Conservation (phyloP, 208 protist genomes). For the Balamuthia mandrillaris region DNA sequence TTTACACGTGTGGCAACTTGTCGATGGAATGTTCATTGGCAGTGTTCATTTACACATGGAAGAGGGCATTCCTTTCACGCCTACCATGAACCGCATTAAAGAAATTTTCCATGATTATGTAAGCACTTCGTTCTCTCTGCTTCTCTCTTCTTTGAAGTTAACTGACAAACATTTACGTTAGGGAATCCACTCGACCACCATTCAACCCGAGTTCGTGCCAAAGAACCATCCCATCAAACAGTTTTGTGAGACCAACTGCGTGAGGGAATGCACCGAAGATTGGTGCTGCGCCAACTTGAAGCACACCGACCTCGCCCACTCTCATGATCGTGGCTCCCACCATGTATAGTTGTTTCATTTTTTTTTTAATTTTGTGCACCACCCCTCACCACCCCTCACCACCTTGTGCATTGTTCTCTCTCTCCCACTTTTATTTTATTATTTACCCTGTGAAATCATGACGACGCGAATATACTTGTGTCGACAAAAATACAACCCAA, state of each 20-base stretch:
- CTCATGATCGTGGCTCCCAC: not conserved
- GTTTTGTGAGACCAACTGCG: constrained; percentile 50
- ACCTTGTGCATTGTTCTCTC: not conserved
- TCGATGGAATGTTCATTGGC: constrained; percentile 51
- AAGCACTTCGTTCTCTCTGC: not conserved
- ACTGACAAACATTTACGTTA: not conserved
- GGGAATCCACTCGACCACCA: constrained; percentile 67
- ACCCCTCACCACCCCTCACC: not conserved
- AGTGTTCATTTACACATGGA: constrained; percentile 58
- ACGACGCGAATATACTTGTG: not conserved
- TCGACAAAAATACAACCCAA: no score
- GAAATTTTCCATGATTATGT: constrained; percentile 57
- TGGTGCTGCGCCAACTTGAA: constrained; percentile 49
- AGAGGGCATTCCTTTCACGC: constrained; percentile 27
- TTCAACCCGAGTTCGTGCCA: constrained; percentile 71
- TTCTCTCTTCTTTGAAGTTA: not conserved
- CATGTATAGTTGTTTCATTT: not conserved
- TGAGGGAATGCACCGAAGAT: constrained; percentile 46
- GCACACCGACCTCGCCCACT: not conserved
- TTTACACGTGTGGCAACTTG: constrained; percentile 56
- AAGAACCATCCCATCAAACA: not conserved
- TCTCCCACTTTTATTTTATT: not conserved
- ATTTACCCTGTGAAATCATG: not conserved
- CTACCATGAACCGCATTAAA: constrained; percentile 48
- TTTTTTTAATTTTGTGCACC: not conserved